Evolutionary conservation across 2,329 filamentous ascomycete species (phyloP).

Genomic region (Fusarium chuoi): DNA sequence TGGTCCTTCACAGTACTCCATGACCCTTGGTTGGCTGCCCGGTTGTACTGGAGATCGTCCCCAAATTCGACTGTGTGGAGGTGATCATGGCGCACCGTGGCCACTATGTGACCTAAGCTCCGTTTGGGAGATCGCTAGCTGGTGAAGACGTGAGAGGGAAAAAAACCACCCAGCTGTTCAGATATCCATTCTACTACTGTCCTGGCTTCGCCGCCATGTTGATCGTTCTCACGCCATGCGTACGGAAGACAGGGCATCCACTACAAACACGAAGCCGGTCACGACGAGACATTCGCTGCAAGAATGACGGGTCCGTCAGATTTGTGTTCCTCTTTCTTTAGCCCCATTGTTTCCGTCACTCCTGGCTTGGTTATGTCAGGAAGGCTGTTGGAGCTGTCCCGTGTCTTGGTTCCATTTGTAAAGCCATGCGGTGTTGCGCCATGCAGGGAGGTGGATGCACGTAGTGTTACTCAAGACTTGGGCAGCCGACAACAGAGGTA

Average conservation of each 20-base stretch:
- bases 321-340: constrained; percentile 1
- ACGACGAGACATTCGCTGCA: constrained; percentile 4
- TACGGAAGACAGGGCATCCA: constrained; percentile 4
- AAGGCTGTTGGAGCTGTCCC: constrained; percentile 7
- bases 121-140: constrained; percentile 23
- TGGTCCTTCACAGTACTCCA: constrained; percentile 26
- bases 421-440: constrained; percentile 25
- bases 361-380: neutral
- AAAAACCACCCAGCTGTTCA: constrained; percentile 23
- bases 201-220: constrained; percentile 29
- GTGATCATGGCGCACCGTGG: constrained; percentile 39
- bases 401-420: constrained; percentile 14
- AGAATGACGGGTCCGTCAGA: neutral
- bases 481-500: neutral
- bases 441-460: constrained; percentile 38
- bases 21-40: constrained; percentile 37
- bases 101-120: constrained; percentile 20
- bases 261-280: constrained; percentile 11
- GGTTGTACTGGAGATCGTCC: constrained; percentile 39
- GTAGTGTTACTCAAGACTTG: constrained; percentile 13
- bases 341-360: constrained; percentile 3
- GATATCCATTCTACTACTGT: constrained; percentile 25
- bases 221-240: constrained; percentile 27
- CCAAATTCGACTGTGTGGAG: constrained; percentile 43
- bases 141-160: constrained; percentile 12